Percentiles rank a stretch among this genome's conserved stretches.
These are phyloP conservation scores for Physaria fendleri DNA, from an alignment of 345 rosid species.

Conservation along the genomic window DNA sequence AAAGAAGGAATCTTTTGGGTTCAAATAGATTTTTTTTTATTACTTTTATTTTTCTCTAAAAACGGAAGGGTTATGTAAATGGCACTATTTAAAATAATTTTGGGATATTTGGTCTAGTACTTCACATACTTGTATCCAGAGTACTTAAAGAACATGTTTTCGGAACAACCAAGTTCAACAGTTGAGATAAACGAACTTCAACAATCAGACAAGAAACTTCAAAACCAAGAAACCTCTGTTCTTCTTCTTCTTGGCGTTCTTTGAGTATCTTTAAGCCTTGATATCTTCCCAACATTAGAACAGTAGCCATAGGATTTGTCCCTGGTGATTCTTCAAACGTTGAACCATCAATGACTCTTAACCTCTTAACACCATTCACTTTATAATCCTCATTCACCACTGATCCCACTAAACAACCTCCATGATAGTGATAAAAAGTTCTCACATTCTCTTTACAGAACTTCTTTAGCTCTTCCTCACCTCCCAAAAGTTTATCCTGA, in stretches of 20 bases:
- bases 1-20: no score
- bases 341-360: conserved; percentile 71
- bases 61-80: no score
- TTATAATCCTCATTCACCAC: conserved; percentile 52
- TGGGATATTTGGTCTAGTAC: no score
- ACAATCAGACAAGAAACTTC: no score
- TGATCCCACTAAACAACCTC: conserved; percentile 54
- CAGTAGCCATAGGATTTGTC: conserved; percentile 76
- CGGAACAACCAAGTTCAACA: no score
- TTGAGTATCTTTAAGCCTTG: conserved; percentile 53
- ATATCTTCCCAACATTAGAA: conserved; percentile 70
- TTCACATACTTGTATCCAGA: no score
- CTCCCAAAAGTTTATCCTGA: conserved; percentile 27
- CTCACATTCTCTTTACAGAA: conserved; percentile 60
- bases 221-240: no score
- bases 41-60: no score
- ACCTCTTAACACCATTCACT: conserved; percentile 41
- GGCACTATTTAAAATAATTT: no score
- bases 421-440: conserved; percentile 64
- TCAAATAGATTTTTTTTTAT: no score
- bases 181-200: no score
- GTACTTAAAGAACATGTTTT: no score
- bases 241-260: conserved; percentile 25
- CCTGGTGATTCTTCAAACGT: conserved; percentile 78
- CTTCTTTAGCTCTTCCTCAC: conserved; percentile 31